Evolutionary conservation across 1,139 yeast genomes (phyloP).

Genomic region (Saccharomyces hybrid): DNA sequence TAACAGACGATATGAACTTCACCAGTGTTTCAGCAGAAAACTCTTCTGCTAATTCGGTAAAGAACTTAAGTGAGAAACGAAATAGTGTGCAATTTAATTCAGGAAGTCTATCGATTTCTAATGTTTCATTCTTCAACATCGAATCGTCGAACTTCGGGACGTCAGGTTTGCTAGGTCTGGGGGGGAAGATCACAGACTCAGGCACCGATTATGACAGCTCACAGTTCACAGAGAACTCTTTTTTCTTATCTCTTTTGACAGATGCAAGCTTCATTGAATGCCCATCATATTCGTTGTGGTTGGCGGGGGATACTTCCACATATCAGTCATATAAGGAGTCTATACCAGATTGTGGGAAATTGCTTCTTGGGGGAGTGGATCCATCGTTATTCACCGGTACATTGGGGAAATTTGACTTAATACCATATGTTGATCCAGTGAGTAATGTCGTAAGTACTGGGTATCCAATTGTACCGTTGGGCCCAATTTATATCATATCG

Average conservation of each 20-base stretch:
- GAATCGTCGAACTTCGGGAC: conserved; percentile 38
- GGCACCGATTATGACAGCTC: conserved; percentile 11
- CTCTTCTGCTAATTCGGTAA: not conserved
- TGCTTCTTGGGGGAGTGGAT: conserved; percentile 58
- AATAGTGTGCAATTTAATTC: not conserved
- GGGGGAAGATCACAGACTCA: conserved; percentile 31
- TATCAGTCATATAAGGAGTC: conserved; percentile 2
- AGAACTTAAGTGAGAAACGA: conserved; percentile 2
- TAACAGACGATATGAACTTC: conserved; percentile 19
- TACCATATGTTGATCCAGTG: conserved; percentile 38
- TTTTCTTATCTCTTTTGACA: conserved; percentile 38
- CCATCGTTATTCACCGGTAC: conserved; percentile 40
- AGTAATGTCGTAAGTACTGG: conserved; percentile 29
- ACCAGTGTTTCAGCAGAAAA: conserved; percentile 5
- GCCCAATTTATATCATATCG: conserved; percentile 44
- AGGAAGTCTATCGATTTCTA: conserved; percentile 12
- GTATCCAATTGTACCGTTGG: conserved; percentile 53
- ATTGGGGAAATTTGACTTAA: conserved; percentile 42
- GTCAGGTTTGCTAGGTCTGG: conserved; percentile 52
- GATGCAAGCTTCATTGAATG: conserved; percentile 36
- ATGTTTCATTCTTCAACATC: conserved; percentile 33
- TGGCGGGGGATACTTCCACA: conserved; percentile 29
- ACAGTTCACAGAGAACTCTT: conserved; percentile 32
- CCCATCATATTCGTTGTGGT: conserved; percentile 51
- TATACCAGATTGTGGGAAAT: conserved; percentile 30